Percentiles rank a stretch among this genome's conserved stretches.
phyloP scores from a whole-genome alignment of 768 basidiomycete species.

The Tylopilus balloui region DNA sequence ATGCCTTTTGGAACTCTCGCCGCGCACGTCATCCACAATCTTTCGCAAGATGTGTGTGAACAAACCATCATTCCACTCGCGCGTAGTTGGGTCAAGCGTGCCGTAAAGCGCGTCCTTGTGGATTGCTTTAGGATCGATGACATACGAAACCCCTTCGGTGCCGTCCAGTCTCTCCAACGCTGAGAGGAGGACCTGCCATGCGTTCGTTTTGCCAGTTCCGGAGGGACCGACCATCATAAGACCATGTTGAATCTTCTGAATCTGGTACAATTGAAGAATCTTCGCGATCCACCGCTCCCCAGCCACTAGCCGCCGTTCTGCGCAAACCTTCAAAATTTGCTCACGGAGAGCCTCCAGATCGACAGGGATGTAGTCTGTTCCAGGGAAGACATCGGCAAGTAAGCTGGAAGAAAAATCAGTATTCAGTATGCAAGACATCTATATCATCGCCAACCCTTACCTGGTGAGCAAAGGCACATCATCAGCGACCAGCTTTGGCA shows the following conservation, averaged over 20 bases:
- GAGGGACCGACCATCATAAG: slow-evolving; percentile 99
- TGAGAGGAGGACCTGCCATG: slow-evolving; percentile 90
- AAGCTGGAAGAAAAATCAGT: slow-evolving; percentile 48
- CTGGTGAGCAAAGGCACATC: slow-evolving; percentile 93
- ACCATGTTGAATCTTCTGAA: slow-evolving; percentile 99
- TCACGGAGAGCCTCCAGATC: slow-evolving; percentile 82
- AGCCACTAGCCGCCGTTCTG: slow-evolving; percentile 76
- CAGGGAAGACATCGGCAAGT: slow-evolving; percentile 95
- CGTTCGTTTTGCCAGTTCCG: slow-evolving; percentile 93
- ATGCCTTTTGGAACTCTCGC: slow-evolving; percentile 92
- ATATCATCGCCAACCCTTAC: slow-evolving; percentile 38
- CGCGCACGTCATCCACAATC: slow-evolving; percentile 97
- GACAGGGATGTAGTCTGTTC: slow-evolving; percentile 85
- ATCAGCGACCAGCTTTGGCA: slow-evolving; percentile 95
- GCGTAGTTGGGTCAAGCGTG: slow-evolving; percentile 92
- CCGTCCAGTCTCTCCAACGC: slow-evolving; percentile 91
- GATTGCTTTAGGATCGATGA: slow-evolving; percentile 99
- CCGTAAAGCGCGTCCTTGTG: slow-evolving; percentile 98
- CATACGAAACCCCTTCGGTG: slow-evolving; percentile 87
- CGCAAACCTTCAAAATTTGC: slow-evolving; percentile 83
- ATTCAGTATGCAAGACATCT: neutral
- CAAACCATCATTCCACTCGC: slow-evolving; percentile 98
- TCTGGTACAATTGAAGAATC: slow-evolving; percentile 96
- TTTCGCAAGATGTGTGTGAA: slow-evolving; percentile 97
- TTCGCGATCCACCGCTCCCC: slow-evolving; percentile 92